Base-by-base conservation (phyloP, 1,284 basidiomycete genomes). In the Paramarasmius palmivorus region DNA sequence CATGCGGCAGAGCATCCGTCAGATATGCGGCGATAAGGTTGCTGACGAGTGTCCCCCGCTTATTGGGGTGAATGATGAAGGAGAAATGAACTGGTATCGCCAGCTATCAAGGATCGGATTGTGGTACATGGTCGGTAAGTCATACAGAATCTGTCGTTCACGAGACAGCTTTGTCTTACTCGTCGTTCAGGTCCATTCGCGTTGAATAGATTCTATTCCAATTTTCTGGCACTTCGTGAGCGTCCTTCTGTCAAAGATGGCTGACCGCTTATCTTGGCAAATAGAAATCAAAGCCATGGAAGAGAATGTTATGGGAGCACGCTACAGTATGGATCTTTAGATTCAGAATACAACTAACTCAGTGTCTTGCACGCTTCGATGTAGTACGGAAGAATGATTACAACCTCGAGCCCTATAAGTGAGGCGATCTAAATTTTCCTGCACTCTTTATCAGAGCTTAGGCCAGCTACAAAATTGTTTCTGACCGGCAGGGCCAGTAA, bases 241-340 rank as follows among this genome's bases (percentile, higher is more conserved):
- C 75, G 23, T 20, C 22, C 53, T 50, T 39, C n/a, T 41, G 29
- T 52, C 23, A 20, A 50, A 3, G 8, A 34, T 7, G 49, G 36
- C 39, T 19, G 19, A 25, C 15, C 8, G 34, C 22, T 22, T 34
- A 44, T 5, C n/a, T 19, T 19, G 15, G 4, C 44, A 6, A 26
- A 29, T 46, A 81, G 79, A 82, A 65, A 84, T 86, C 63, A 79
- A 85, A 60, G 82, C 81, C 4, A 78, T 81, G 56, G 77, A 82
- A 60, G 78, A 81, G 58, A 77, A 76, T 1, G 55, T 78, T 7
- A 79, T 80, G 57, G 76, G 76, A 12, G 35, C 51, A 17, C 52
- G 55, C 9, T 57, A 57, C 25, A 41, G 29, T n/a, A n/a, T n/a
- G n/a, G n/a, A n/a, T n/a, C n/a, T n/a, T n/a, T n/a, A 32, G 12